These are phyloP conservation scores for Saccharomyces hybrid DNA, from an alignment of 1,139 yeast species.

Conservation along the genomic window DNA sequence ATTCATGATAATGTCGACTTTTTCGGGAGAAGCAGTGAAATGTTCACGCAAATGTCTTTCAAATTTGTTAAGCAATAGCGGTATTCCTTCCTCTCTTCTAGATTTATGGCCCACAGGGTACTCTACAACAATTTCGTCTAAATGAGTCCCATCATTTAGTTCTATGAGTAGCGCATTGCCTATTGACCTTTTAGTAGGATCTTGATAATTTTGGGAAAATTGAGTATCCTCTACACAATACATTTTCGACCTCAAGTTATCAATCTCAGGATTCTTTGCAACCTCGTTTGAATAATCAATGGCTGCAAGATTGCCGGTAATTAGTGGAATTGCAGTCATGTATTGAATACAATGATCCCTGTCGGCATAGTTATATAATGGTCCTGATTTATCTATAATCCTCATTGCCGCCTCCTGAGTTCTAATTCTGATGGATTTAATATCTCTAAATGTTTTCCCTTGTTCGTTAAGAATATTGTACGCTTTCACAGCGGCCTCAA, in stretches of 20 bases:
- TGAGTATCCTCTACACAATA: constrained; percentile 43
- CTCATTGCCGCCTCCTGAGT: constrained; percentile 57
- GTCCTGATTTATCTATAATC: constrained; percentile 52
- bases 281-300: constrained; percentile 47
- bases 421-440: constrained; percentile 42
- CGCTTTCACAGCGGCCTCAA: constrained; percentile 46
- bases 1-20: constrained; percentile 36
- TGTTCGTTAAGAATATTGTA: constrained; percentile 34
- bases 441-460: constrained; percentile 43
- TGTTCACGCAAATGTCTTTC: constrained; percentile 44
- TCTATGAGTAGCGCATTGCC: constrained; percentile 48
- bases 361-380: constrained; percentile 54
- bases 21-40: constrained; percentile 31
- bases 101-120: constrained; percentile 53
- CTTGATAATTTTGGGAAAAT: constrained; percentile 47
- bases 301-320: constrained; percentile 49
- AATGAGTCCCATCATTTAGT: constrained; percentile 45
- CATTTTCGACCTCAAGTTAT: constrained; percentile 47
- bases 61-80: constrained; percentile 44
- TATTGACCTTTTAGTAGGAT: constrained; percentile 49
- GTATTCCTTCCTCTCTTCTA: constrained; percentile 53
- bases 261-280: constrained; percentile 48
- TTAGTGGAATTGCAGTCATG: constrained; percentile 51
- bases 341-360: constrained; percentile 58
- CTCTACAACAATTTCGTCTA: constrained; percentile 48